Percentiles rank a stretch among this genome's conserved stretches.
Evolutionary conservation across 176 grass and related monocot species (phyloP).

Genomic region (Thinopyrum elongatum): DNA sequence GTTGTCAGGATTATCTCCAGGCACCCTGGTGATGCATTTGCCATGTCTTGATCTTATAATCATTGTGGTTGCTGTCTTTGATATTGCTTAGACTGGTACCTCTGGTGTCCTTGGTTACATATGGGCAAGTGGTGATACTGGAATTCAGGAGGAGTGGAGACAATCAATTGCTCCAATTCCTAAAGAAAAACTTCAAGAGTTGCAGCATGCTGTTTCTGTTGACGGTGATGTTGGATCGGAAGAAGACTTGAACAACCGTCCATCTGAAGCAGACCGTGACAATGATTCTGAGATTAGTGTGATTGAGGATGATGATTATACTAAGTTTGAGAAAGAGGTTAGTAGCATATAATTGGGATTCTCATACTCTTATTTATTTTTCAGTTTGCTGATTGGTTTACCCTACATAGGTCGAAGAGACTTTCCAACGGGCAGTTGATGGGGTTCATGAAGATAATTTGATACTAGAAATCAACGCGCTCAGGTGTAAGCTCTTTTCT

Average conservation of each 20-base stretch:
- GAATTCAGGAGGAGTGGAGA: conserved; percentile 77
- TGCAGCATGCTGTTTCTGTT: conserved; percentile 37
- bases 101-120: conserved; percentile 71
- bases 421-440: conserved; percentile 66
- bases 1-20: not conserved
- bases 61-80: conserved; percentile 13
- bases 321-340: conserved; percentile 96
- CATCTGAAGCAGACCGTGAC: conserved; percentile 21
- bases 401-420: conserved; percentile 84
- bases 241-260: conserved; percentile 35
- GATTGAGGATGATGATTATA: conserved; percentile 61
- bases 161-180: conserved; percentile 88
- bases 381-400: conserved; percentile 16
- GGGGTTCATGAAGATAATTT: conserved; percentile 79
- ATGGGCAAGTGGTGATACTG: conserved; percentile 72
- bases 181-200: conserved; percentile 66
- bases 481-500: conserved; percentile 60
- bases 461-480: conserved; percentile 89
- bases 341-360: conserved; percentile 5
- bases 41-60: conserved; percentile 1
- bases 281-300: conserved; percentile 35
- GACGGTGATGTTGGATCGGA: conserved; percentile 46
- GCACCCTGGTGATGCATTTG: conserved; percentile 8
- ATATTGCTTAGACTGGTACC: conserved; percentile 56
- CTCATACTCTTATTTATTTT: not conserved